phyloP scores from a whole-genome alignment of 129 eudicot genomes.

The Pittosporum tobira region DNA sequence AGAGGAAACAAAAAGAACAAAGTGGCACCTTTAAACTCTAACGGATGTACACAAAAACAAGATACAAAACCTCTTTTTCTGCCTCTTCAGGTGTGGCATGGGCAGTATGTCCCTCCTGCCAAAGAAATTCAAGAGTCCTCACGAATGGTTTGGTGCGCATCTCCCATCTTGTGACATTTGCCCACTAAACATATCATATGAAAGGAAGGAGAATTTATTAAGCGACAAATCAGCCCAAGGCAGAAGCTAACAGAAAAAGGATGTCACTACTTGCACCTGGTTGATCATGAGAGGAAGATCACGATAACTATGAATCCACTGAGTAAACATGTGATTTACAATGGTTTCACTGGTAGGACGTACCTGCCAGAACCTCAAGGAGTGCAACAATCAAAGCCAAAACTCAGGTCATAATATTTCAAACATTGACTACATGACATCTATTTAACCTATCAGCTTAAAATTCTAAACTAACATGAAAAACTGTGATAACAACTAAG shows the following conservation, averaged over 20 bases:
- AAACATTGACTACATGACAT: conserved; percentile 14
- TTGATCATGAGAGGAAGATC: conserved; percentile 99
- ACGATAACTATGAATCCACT: conserved; percentile 97
- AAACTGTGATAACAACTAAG: neutral
- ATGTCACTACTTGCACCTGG: conserved; percentile 45
- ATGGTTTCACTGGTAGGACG: conserved; percentile 99
- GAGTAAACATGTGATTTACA: conserved; percentile 98
- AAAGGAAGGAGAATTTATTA: neutral
- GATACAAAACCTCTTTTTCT: conserved; percentile 67
- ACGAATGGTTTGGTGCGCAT: conserved; percentile 98
- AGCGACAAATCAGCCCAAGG: neutral
- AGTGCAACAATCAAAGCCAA: conserved; percentile 78
- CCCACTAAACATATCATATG: conserved; percentile 55
- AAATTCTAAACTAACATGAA: neutral
- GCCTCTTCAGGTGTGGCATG: conserved; percentile 93
- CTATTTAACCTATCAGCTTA: neutral
- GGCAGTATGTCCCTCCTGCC: conserved; percentile 99
- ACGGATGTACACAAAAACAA: neutral
- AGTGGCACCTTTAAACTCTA: neutral
- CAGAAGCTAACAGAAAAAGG: neutral
- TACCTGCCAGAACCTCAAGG: conserved; percentile 97
- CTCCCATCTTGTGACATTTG: conserved; percentile 99
- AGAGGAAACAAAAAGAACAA: conserved; percentile 4
- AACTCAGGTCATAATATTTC: conserved; percentile 31
- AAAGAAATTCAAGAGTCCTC: conserved; percentile 92